These are phyloP conservation scores for Aspergillus luchuensis DNA, from an alignment of 2,329 filamentous ascomycete genomes.

Conservation along the genomic window DNA sequence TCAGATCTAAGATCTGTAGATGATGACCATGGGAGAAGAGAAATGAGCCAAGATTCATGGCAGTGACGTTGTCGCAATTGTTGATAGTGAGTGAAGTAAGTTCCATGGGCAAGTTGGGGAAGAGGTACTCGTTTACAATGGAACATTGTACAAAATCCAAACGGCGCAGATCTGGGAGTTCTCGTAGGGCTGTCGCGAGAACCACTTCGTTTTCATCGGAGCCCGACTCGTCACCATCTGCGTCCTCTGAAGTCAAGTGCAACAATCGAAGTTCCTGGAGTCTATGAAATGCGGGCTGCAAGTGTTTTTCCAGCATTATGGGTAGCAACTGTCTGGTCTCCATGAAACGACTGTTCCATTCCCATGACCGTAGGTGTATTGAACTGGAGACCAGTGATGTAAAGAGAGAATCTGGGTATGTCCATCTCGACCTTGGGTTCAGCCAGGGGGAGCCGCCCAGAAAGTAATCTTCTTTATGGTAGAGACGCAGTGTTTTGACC, in stretches of 20 bases:
- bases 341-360: slow-evolving; percentile 58
- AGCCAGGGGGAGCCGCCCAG: slow-evolving; percentile 35
- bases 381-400: slow-evolving; percentile 58
- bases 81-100: slow-evolving; percentile 71
- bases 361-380: slow-evolving; percentile 53
- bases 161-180: slow-evolving; percentile 65
- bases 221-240: slow-evolving; percentile 41
- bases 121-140: slow-evolving; percentile 66
- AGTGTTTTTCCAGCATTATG: slow-evolving; percentile 57
- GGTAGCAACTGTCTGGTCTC: slow-evolving; percentile 43
- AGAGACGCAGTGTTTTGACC: slow-evolving; percentile 70
- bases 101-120: slow-evolving; percentile 67
- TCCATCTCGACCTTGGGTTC: slow-evolving; percentile 58
- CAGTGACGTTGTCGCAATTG: slow-evolving; percentile 76
- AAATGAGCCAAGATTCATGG: slow-evolving; percentile 66
- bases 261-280: slow-evolving; percentile 41
- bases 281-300: slow-evolving; percentile 55
- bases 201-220: slow-evolving; percentile 26
- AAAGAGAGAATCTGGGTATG: slow-evolving; percentile 68
- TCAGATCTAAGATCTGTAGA: slow-evolving; percentile 69
- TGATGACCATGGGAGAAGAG: slow-evolving; percentile 66
- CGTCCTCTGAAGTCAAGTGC: slow-evolving; percentile 34
- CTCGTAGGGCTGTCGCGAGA: slow-evolving; percentile 53
- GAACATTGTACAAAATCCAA: slow-evolving; percentile 76
- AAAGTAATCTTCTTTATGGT: slow-evolving; percentile 64